phyloP scores from a whole-genome alignment of 257 asterid genomes.

The Fraxinus excelsior region DNA sequence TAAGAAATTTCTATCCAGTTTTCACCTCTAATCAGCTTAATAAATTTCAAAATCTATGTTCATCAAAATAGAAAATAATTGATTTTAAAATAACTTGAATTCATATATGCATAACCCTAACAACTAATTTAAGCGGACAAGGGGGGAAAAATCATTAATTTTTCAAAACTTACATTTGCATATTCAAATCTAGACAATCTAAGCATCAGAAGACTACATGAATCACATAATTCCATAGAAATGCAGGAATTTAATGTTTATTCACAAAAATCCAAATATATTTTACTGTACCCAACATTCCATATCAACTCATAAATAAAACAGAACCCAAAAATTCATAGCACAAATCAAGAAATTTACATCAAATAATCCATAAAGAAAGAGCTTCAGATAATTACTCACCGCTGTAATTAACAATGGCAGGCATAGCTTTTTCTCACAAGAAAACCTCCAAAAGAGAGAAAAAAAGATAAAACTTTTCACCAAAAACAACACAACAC shows the following conservation, averaged over 20 bases:
- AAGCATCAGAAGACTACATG: constrained; percentile 7
- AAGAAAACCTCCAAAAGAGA: constrained; percentile 53
- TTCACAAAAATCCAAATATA: constrained; percentile 33
- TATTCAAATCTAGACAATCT: constrained; percentile 4
- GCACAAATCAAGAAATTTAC: constrained; percentile 8
- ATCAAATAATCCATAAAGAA: background rate
- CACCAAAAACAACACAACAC: constrained; percentile 52
- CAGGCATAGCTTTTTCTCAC: constrained; percentile 69
- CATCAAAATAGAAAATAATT: background rate
- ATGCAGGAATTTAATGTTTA: constrained; percentile 13
- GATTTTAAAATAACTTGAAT: background rate
- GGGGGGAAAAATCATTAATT: constrained; percentile 10
- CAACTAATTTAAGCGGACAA: background rate
- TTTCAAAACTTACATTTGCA: background rate
- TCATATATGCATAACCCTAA: constrained; percentile 10
- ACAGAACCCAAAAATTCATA: background rate
- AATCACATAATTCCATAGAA: constrained; percentile 5
- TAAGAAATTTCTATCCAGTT: background rate
- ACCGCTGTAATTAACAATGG: constrained; percentile 93
- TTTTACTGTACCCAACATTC: constrained; percentile 18
- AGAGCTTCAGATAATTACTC: constrained; percentile 36
- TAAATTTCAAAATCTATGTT: background rate
- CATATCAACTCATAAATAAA: constrained; percentile 5
- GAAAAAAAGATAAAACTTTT: constrained; percentile 47
- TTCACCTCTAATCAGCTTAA: background rate